Base-by-base conservation (phyloP, 306 rosid genomes). In the Trifolium subterraneum region DNA sequence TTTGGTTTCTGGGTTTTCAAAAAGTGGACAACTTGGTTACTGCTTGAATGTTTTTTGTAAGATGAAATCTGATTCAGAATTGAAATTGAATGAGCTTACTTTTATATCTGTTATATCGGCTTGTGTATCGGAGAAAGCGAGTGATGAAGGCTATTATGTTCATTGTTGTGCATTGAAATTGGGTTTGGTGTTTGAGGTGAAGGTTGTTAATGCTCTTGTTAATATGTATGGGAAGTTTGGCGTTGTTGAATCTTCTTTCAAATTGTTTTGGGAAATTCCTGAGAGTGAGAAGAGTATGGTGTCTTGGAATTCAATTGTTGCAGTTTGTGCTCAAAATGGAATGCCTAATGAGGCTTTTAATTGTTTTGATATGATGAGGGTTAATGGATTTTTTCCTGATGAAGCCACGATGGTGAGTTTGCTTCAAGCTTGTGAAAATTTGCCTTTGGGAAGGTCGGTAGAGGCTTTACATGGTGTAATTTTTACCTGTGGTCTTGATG, bases 161-260 rank as follows among this genome's bases (percentile, higher is more conserved):
- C 97, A 88, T 74, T 89, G 96, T 47, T 79, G 68, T 79, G 81
- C 77, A 0, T 58, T 81, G 79, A 91, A 91, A 70, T 74, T 81
- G 74, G 91, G 97, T 22, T 13, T 85, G 79, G 27, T 48, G 70
- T 71, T 76, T 74, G 87, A 89, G 59, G 73, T 82, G 33, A 89
- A 88, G 89, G 77, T 89, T 45, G 82, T 62, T 52, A 89, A 89
- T 77, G 81, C 93, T 77, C 81, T 91, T 5, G 73, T 87, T 29
- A 86, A 82, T 70, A 77, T 91, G 90, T 91, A 91, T 59, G 97
- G 97, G 7, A 91, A 86, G 83, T 89, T 56, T 11, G 93, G 86
- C 0, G 58, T 14, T 72, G 78, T 78, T 61, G 83, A 50, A 9
- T 81, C 80, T 23, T 86, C 88, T 68, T 81, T 73, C 82, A 79